These are phyloP conservation scores for Wakefieldia striispora DNA, from an alignment of 768 basidiomycete genomes.

Conservation along the genomic window DNA sequence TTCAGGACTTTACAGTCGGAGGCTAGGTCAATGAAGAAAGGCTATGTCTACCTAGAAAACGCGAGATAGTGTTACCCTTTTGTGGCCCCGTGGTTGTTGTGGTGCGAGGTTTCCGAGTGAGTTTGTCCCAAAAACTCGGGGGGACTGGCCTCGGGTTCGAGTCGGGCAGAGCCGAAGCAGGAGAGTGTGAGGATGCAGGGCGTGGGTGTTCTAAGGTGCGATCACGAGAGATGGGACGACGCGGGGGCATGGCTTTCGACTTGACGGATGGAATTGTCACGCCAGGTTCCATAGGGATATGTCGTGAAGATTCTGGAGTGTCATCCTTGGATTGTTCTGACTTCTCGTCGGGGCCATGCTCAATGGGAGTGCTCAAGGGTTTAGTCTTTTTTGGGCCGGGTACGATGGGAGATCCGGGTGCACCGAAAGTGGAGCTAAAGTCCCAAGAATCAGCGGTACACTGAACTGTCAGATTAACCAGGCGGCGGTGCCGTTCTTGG, in stretches of 20 bases:
- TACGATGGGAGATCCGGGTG: conserved; percentile 10
- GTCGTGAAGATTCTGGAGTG: neutral
- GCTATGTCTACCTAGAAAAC: conserved; percentile 18
- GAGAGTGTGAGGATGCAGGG: conserved; percentile 5
- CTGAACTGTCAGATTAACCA: conserved; percentile 35
- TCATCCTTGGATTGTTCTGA: conserved; percentile 8
- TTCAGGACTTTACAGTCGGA: neutral
- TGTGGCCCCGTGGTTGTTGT: conserved; percentile 1
- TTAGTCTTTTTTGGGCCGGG: conserved; percentile 3
- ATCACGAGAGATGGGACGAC: neutral
- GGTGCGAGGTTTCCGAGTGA: conserved; percentile 17
- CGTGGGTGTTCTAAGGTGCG: neutral
- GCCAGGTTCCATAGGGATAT: neutral
- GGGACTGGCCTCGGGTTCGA: conserved; percentile 6
- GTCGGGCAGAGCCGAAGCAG: neutral
- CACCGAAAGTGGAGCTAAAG: conserved; percentile 48
- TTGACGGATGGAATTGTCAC: neutral
- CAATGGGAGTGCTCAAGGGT: conserved; percentile 4
- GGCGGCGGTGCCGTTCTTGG: conserved; percentile 61
- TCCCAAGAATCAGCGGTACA: conserved; percentile 80
- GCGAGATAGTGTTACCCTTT: conserved; percentile 17
- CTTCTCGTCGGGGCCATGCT: conserved; percentile 4
- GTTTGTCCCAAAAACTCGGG: conserved; percentile 24
- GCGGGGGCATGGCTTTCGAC: neutral
- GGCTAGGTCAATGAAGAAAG: conserved; percentile 7